Conservation (phyloP, 306 rosid species). For the Alnus rubra region DNA sequence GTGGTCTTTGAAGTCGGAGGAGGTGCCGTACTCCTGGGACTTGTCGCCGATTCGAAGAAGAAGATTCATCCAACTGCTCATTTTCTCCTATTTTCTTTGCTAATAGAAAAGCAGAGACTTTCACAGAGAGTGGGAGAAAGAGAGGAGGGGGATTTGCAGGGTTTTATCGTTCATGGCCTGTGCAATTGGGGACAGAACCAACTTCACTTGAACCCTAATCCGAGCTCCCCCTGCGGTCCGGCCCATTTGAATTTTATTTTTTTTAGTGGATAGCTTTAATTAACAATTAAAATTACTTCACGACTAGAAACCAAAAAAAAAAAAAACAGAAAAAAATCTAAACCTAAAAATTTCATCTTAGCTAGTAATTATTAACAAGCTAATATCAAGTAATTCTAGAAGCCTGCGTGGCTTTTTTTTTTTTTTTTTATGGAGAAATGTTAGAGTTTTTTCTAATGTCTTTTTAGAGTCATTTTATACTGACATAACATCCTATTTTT, state of each 20-base stretch:
- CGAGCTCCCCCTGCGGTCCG: not conserved
- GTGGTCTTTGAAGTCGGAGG: conserved; percentile 90
- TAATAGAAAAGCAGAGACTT: not conserved
- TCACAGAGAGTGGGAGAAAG: not conserved
- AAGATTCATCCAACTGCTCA: conserved; percentile 81
- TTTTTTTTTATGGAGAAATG: no score
- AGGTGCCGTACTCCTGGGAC: conserved; percentile 71
- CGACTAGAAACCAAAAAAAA: no score
- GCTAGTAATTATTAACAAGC: no score
- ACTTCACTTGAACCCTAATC: not conserved
- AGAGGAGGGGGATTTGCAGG: not conserved
- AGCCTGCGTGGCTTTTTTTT: no score
- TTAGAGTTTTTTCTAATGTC: no score
- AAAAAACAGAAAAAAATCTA: no score
- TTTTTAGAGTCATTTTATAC: no score
- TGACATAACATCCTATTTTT: no score
- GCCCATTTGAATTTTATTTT: not conserved
- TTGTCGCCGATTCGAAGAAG: conserved; percentile 94
- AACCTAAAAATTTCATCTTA: no score
- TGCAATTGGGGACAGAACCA: not conserved
- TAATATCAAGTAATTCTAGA: no score
- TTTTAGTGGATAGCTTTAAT: no score
- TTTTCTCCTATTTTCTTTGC: conserved; percentile 12
- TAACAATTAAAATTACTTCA: no score
- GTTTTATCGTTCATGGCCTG: not conserved